phyloP scores from a whole-genome alignment of 1,139 yeast species.

The Casaregolazyma suthepensis region DNA sequence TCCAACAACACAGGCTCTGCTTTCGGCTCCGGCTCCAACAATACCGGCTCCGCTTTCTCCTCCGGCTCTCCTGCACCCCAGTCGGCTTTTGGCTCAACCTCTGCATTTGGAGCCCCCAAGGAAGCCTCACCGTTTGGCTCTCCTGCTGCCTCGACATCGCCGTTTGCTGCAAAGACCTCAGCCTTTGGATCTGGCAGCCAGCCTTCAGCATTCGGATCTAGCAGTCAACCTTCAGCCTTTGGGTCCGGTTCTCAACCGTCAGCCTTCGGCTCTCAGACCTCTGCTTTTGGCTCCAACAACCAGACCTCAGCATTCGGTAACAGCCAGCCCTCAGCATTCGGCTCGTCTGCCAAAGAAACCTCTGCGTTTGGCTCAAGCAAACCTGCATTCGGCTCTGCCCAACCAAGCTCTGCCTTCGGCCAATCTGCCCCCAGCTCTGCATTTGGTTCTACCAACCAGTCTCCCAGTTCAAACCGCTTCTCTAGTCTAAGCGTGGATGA shows the following conservation, averaged over 20 bases:
- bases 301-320: constrained; percentile 15
- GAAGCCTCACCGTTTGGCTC: not conserved
- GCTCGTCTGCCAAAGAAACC: constrained; percentile 26
- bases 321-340: constrained; percentile 16
- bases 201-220: not conserved
- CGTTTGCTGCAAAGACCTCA: constrained; percentile 9
- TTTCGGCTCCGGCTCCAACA: constrained; percentile 5
- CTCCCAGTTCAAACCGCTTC: not conserved
- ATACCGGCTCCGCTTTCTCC: not conserved
- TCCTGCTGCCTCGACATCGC: constrained; percentile 1
- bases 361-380: too few species aligned
- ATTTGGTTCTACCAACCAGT: constrained; percentile 16
- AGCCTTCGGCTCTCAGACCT: constrained; percentile 1
- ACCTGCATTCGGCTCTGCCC: constrained; percentile 6
- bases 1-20: not conserved
- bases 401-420: not conserved
- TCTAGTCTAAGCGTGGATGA: not conserved
- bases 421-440: constrained; percentile 11
- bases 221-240: constrained; percentile 12
- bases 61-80: constrained; percentile 3
- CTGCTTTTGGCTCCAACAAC: constrained; percentile 1
- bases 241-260: constrained; percentile 25
- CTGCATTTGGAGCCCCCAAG: constrained; percentile 7
- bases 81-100: not conserved
- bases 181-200: constrained; percentile 18